These are phyloP conservation scores for Fusarium odoratissimum DNA, from an alignment of 2,329 filamentous ascomycete species.

Conservation along the genomic window DNA sequence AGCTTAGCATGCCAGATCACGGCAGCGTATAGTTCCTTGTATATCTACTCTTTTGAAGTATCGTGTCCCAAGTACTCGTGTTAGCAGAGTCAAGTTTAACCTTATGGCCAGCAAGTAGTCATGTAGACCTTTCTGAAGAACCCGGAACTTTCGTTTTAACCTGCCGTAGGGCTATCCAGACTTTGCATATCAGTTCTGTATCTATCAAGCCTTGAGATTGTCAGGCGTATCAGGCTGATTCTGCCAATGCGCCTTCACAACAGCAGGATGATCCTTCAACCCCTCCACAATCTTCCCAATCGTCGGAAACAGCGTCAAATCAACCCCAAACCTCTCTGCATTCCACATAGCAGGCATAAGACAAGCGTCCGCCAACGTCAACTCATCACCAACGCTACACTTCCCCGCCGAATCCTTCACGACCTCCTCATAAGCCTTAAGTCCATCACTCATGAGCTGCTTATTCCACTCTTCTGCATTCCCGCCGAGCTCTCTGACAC, in stretches of 20 bases:
- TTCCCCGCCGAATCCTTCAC: conserved; percentile 54
- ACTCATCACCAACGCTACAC: conserved; percentile 66
- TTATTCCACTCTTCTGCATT: conserved; percentile 62
- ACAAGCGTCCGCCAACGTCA: conserved; percentile 69
- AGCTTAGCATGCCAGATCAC: neutral
- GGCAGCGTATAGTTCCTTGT: neutral
- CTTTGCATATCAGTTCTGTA: too few species aligned
- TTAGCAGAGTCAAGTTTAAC: too few species aligned
- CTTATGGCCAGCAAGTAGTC: neutral
- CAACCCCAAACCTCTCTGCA: conserved; percentile 65
- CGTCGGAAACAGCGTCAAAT: conserved; percentile 61
- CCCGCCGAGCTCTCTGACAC: conserved; percentile 57
- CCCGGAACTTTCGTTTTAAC: too few species aligned
- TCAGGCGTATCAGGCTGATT: conserved; percentile 62
- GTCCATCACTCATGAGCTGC: conserved; percentile 62
- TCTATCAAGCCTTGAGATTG: conserved; percentile 38
- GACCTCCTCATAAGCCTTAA: conserved; percentile 67
- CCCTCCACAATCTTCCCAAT: conserved; percentile 58
- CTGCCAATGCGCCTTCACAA: conserved; percentile 65
- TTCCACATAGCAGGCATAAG: conserved; percentile 69
- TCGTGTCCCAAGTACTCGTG: neutral
- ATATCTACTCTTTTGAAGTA: neutral
- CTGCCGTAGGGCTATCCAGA: too few species aligned
- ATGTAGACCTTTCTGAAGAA: neutral
- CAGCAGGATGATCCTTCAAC: conserved; percentile 61